These are phyloP conservation scores for Colletotrichum destructivum DNA, from an alignment of 2,329 filamentous ascomycete genomes.

Conservation along the genomic window DNA sequence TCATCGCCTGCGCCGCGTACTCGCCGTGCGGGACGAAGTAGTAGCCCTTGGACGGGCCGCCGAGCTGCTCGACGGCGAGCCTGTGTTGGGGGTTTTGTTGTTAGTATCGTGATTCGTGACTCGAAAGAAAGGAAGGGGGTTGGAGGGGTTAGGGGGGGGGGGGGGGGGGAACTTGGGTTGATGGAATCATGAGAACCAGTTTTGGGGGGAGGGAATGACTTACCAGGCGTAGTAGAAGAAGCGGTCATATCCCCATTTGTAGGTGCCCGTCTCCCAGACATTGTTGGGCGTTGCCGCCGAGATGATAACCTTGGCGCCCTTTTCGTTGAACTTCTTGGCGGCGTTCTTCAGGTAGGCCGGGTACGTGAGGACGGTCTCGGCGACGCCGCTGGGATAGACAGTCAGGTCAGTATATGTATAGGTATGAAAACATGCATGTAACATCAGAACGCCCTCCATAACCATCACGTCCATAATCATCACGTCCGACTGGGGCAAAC, in stretches of 20 bases:
- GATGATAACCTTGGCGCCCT: constrained; percentile 74
- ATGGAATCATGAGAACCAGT: too few relatives aligned
- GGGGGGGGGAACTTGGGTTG: too few relatives aligned
- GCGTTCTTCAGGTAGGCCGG: constrained; percentile 73
- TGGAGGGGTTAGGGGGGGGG: too few relatives aligned
- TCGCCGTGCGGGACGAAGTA: constrained; percentile 74
- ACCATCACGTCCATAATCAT: too few relatives aligned
- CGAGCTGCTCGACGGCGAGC: constrained; percentile 55
- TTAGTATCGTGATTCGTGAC: not conserved
- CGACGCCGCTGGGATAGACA: constrained; percentile 51
- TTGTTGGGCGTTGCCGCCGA: constrained; percentile 71
- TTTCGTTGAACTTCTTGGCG: constrained; percentile 65
- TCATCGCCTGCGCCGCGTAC: constrained; percentile 69
- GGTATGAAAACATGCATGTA: too few relatives aligned
- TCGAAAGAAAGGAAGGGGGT: too few relatives aligned
- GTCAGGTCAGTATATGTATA: constrained; percentile 27
- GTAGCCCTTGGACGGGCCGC: constrained; percentile 57
- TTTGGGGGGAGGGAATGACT: constrained; percentile 44
- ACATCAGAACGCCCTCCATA: too few relatives aligned
- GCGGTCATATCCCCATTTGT: constrained; percentile 61
- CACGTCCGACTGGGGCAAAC: not conserved
- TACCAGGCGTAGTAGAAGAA: constrained; percentile 71
- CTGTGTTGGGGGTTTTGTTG: constrained; percentile 14
- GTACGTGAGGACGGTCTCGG: constrained; percentile 73
- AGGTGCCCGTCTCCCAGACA: constrained; percentile 71